Conservation (phyloP, 108 stramenopile species). For the Craspedostauros australis region DNA sequence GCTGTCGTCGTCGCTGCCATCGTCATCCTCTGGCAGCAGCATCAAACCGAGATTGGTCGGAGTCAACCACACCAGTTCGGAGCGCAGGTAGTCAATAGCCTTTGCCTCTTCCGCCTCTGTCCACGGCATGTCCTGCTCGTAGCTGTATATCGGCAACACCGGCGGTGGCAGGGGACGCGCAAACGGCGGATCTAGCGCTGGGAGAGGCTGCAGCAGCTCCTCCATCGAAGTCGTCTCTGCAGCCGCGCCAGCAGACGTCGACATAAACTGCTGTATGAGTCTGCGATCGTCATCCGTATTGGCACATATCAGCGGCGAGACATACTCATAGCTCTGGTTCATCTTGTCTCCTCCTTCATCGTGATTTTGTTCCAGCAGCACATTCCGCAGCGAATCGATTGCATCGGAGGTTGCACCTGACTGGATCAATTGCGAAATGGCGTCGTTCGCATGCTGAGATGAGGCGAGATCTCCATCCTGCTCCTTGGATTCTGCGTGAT, state of each 20-base stretch:
- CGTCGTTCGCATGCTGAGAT: constrained; percentile 3
- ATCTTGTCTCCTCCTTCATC: constrained; percentile 13
- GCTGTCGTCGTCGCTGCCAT: constrained; percentile 4
- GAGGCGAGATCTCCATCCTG: neutral
- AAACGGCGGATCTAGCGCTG: constrained; percentile 31
- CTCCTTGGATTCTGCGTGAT: no score
- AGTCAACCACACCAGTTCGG: constrained; percentile 70
- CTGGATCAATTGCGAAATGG: constrained; percentile 9
- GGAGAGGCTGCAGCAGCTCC: constrained; percentile 18
- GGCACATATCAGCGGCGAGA: constrained; percentile 28
- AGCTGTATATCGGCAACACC: constrained; percentile 25
- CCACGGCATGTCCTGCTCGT: constrained; percentile 18
- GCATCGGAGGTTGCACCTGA: no score
- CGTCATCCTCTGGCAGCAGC: constrained; percentile 38
- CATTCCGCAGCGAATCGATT: no score
- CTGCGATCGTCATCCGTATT: constrained; percentile 15
- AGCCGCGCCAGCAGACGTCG: neutral
- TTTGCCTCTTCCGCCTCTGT: constrained; percentile 22
- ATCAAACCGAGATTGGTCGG: constrained; percentile 61
- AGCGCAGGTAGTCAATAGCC: constrained; percentile 49
- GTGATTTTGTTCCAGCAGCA: no score
- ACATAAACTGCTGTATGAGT: constrained; percentile 9
- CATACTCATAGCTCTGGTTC: constrained; percentile 26
- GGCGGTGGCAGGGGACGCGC: constrained; percentile 46
- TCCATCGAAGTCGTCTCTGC: neutral